Conservation (phyloP, 164 flowering plant genomes). For the Macadamia integrifolia region DNA sequence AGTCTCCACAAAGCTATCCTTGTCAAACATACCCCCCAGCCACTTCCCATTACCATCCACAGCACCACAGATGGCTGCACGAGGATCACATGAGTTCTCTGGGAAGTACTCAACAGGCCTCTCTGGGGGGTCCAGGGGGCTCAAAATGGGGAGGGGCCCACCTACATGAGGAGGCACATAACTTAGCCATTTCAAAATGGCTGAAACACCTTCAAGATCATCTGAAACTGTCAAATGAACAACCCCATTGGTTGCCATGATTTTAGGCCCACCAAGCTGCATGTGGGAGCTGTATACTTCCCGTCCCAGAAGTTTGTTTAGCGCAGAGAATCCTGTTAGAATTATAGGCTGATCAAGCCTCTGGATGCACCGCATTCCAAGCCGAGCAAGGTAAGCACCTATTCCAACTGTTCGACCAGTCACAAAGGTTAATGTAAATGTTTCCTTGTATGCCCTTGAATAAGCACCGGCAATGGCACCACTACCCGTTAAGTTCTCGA, state of each 20-base stretch:
- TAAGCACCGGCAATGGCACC: constrained; percentile 98
- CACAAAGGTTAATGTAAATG: constrained; percentile 93
- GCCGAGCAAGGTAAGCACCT: constrained; percentile 98
- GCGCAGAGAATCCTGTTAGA: constrained; percentile 93
- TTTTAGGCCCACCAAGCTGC: constrained; percentile 99
- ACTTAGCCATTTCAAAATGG: constrained; percentile 94
- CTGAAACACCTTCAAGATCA: constrained; percentile 92
- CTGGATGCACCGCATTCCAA: constrained; percentile 99
- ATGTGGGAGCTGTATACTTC: constrained; percentile 99
- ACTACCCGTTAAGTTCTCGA: constrained; percentile 90
- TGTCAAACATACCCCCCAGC: constrained; percentile 94
- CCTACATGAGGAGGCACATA: constrained; percentile 74
- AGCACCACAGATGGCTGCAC: constrained; percentile 83
- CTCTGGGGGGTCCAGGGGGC: constrained; percentile 70
- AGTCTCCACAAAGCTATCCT: constrained; percentile 88
- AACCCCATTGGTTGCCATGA: constrained; percentile 98
- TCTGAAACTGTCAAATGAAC: constrained; percentile 95
- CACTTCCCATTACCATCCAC: constrained; percentile 58
- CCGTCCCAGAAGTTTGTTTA: constrained; percentile 95
- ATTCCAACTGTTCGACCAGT: constrained; percentile 98
- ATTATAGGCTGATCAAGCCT: constrained; percentile 98
- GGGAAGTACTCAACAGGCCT: constrained; percentile 78
- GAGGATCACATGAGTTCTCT: constrained; percentile 93
- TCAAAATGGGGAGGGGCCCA: constrained; percentile 77
- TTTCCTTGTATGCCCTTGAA: constrained; percentile 95